phyloP scores from a whole-genome alignment of 164 flowering plant species.

The Magnolia changhungtana region DNA sequence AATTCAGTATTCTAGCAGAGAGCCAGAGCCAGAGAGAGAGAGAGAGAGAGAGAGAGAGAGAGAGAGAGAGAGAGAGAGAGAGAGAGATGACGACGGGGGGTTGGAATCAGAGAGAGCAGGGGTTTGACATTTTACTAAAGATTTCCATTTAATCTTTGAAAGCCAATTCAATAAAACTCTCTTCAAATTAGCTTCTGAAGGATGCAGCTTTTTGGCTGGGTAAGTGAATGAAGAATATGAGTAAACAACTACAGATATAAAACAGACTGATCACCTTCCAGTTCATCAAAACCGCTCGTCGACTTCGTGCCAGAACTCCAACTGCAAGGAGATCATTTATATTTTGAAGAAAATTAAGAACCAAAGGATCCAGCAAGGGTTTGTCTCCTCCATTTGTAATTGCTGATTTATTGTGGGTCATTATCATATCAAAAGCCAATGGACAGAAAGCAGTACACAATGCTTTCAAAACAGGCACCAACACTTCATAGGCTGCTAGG shows the following conservation, averaged over 20 bases:
- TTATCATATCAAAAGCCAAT: constrained; percentile 27
- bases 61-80: no score
- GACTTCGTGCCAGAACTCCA: constrained; percentile 55
- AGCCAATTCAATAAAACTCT: no score
- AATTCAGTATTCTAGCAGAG: no score
- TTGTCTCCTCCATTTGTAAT: constrained; percentile 21
- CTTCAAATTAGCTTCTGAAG: background rate
- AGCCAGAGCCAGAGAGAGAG: no score
- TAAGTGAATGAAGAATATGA: background rate
- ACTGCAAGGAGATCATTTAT: constrained; percentile 54
- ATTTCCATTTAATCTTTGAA: no score
- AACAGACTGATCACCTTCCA: constrained; percentile 59
- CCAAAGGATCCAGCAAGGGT: constrained; percentile 46
- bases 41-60: no score
- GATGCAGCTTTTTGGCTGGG: background rate
- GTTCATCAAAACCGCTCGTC: constrained; percentile 74
- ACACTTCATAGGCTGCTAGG: constrained; percentile 79
- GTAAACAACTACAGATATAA: background rate
- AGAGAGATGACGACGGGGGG: no score
- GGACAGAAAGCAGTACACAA: constrained; percentile 39
- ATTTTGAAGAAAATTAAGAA: constrained; percentile 52
- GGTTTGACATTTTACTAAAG: no score
- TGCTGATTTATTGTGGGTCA: constrained; percentile 18
- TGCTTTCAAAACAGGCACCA: constrained; percentile 54
- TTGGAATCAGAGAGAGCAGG: no score